These are phyloP conservation scores for Cyphellophora europaea DNA, from an alignment of 2,329 filamentous ascomycete species.

Conservation along the genomic window DNA sequence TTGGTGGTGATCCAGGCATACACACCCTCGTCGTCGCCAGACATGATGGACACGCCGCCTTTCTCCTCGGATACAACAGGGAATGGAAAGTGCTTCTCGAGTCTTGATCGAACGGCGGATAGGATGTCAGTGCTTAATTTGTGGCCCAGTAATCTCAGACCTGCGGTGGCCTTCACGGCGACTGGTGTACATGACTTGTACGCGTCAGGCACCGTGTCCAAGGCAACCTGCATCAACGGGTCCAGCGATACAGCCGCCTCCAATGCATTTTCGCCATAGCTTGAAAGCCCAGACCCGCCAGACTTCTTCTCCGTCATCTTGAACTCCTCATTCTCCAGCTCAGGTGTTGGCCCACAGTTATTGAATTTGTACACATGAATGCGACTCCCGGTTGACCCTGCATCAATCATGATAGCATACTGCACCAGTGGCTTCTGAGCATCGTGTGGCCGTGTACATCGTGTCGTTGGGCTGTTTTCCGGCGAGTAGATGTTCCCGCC, in stretches of 20 bases:
- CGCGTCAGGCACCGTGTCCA: constrained; percentile 75
- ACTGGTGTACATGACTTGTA: constrained; percentile 87
- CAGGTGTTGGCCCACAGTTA: constrained; percentile 92
- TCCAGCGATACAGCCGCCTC: constrained; percentile 86
- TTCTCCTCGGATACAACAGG: constrained; percentile 79
- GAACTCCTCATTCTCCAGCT: constrained; percentile 87
- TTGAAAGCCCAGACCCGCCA: constrained; percentile 71
- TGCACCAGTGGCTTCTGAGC: constrained; percentile 89
- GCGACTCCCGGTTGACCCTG: constrained; percentile 91
- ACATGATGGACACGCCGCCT: constrained; percentile 91
- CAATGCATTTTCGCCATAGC: constrained; percentile 76
- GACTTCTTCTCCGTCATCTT: constrained; percentile 83
- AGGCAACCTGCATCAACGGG: constrained; percentile 72
- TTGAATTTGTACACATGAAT: constrained; percentile 99
- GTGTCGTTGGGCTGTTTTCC: constrained; percentile 31
- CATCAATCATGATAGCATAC: constrained; percentile 98
- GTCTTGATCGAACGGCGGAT: constrained; percentile 67
- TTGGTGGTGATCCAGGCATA: constrained; percentile 99
- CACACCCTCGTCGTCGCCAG: constrained; percentile 91
- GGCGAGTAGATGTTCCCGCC: constrained; percentile 13
- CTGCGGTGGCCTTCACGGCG: constrained; percentile 96
- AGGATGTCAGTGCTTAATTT: constrained; percentile 78
- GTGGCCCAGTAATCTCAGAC: constrained; percentile 73
- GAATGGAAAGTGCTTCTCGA: constrained; percentile 90
- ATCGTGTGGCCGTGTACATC: constrained; percentile 75